Evolutionary conservation across 1,284 basidiomycete genomes (phyloP), one percentile per base, ranked within the genome.

Genomic region (Termitomyces sp.): DNA sequence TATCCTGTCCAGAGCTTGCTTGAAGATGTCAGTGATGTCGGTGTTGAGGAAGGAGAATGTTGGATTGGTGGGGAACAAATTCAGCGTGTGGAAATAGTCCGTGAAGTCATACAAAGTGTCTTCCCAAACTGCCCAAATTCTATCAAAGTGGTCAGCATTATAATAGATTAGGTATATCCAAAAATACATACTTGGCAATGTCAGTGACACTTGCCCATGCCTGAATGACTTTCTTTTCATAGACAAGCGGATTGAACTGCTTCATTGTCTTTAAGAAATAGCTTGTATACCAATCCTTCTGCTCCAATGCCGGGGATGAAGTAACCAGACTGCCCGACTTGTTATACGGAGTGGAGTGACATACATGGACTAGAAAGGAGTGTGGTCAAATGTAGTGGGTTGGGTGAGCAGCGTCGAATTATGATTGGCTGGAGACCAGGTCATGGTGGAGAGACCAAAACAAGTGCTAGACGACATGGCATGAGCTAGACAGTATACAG

Each of bases 91-190:
- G 63, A 96, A 73, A 65, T 99, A 99, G 71, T 98, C 89, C 2
- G 91, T 86, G n/a, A 98, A 69, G 64, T 99, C 96, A 69, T 90
- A 98, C 28, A 99, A 68, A 31, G 78, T 74, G 42, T 75, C 70
- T 10, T 91, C 71, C 71, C 86, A 91, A 42, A 91, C 80, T 1
- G 81, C 93, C 92, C 94, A 95, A 53, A 83, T 75, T 61, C 91
- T 91, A 54, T 14, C n/a, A 40, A 19, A 43, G 57, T 68, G 31
- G 60, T 56, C 24, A 46, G 50, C 43, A 3, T 24, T 24, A 5
- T 49, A n/a, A n/a, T n/a, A 21, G 49, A 44, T 28, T 11, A n/a
- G n/a, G 14, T 45, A 14, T 42, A 55, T 58, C 47, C 54, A n/a
- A 49, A 50, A 55, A 58, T 26, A 64, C 64, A 19, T 57, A 86